These are phyloP conservation scores for Tilletia setariae DNA, from an alignment of 1,284 basidiomycete genomes.

Conservation along the genomic window DNA sequence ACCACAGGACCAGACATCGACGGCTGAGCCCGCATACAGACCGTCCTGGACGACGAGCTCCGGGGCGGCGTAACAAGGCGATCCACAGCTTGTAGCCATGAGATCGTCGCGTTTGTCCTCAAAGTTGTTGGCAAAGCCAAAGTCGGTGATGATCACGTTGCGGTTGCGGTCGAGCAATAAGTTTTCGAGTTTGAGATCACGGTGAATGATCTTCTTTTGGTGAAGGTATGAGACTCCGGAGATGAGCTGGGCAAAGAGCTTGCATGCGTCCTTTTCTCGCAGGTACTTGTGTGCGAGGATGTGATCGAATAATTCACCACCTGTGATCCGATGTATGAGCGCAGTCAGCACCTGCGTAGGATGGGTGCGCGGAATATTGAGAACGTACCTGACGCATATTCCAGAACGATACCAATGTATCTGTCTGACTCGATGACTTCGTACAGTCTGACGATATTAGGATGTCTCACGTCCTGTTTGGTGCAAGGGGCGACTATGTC, in stretches of 20 bases:
- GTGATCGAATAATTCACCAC: slow-evolving; percentile 97
- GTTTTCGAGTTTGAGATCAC: slow-evolving; percentile 98
- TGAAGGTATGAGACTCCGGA: slow-evolving; percentile 99
- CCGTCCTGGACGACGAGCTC: slow-evolving; percentile 99
- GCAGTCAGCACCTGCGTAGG: neutral
- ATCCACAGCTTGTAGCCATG: slow-evolving; percentile 97
- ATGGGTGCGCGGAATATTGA: neutral
- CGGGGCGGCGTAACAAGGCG: slow-evolving; percentile 96
- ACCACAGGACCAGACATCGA: slow-evolving; percentile 98
- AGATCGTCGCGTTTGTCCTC: slow-evolving; percentile 75
- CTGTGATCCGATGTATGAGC: slow-evolving; percentile 53
- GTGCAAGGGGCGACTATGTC: neutral
- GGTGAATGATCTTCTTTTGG: slow-evolving; percentile 97
- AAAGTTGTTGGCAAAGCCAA: slow-evolving; percentile 97
- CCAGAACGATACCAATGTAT: slow-evolving; percentile 98
- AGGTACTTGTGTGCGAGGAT: slow-evolving; percentile 97
- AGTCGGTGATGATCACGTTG: slow-evolving; percentile 99
- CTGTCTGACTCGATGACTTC: slow-evolving; percentile 99
- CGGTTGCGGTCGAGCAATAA: slow-evolving; percentile 92
- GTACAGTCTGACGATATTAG: slow-evolving; percentile 96
- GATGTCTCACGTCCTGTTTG: slow-evolving; percentile 80
- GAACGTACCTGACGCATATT: slow-evolving; percentile 76
- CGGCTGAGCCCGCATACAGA: slow-evolving; percentile 93
- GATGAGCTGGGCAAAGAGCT: slow-evolving; percentile 95
- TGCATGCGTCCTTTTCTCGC: slow-evolving; percentile 88